Base-by-base conservation (phyloP, 306 rosid species). In the Glycyrrhiza uralensis region DNA sequence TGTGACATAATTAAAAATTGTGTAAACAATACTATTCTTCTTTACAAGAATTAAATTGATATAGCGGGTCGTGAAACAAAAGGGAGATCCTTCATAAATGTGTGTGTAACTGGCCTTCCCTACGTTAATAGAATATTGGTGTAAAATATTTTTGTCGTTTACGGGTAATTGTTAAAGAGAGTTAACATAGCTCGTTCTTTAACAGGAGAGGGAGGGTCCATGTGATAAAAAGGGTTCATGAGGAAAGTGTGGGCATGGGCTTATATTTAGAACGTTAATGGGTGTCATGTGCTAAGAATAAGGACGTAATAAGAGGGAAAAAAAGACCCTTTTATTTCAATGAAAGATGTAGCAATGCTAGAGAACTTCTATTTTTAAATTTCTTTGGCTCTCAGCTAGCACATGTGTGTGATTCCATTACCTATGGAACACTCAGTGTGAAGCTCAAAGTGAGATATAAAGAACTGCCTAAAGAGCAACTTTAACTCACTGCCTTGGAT, bases 281-380 rank as follows among this genome's bases (percentile, higher is more conserved):
- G 66, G 69, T 22, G 36, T 71, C 87, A 79, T 79, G 87, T 83
- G 84, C 76, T 70, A 50, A 64, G 69, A 79, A 65, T 65, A 76
- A 64, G 67, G 36, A 68, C 39, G 51, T 35, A 32, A 47, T 69
- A 59, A 9, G 1, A 60, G n/a, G n/a, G n/a, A n/a, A n/a, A 59
- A 23, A 41, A 55, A 15, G 14, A 38, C 33, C 28, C 55, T 65
- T 63, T 76, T 56, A 47, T 63, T 64, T 44, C 51, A 39, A 65
- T 32, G 35, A 70, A 17, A 64, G 20, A 39, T 18, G 46, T 19
- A 56, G 45, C 36, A 44, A 33, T 35, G 35, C 54, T 70, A 30
- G 4, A 55, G 64, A 15, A 23, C 17, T 29, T 49, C 42, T 61
- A 78, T 57, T 49, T 50, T 26, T 18, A 65, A 70, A 69, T n/a